Evolutionary conservation across 1,139 yeast genomes (phyloP), one percentile per base, ranked within the genome.

Genomic region (Candida tetrigidarum): DNA sequence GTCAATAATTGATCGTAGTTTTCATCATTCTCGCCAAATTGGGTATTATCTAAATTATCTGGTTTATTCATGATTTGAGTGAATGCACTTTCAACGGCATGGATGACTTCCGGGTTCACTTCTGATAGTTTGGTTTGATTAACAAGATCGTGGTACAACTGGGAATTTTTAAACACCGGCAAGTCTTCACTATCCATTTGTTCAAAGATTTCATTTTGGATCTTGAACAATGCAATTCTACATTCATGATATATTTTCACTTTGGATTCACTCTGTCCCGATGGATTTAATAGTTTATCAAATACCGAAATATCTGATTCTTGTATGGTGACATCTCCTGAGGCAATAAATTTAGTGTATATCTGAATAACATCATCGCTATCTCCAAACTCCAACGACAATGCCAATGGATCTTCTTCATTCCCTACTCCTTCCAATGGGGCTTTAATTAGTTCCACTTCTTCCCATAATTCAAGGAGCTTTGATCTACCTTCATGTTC

Each of bases 1-100:
- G 15, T 38, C 23, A 38, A 23, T 30, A 43, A 20, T 15, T 35
- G 29, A 16, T 43, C 42, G 14, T 16, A 20, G 25, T 35, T 32
- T 12, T 37, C 29, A 9, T 32, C 42, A 19, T 20, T 32, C 18
- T 27, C 38, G 8, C 26, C 35, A 35, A 42, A 23, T 23, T 48
- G 40, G 4, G 14, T 22, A 6, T 44, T 22, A 6, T 44, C 48
- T 16, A 45, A 38, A 27, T 47, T 50, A 18, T 43, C 43, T 19
- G 48, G 43, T 19, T 52, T 57, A 34, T 46, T 60, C 75, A 84
- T 81, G 41, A 86, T 84, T 51, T 83, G 81, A 18, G 78, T 78
- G 49, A 86, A 74, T 1, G 90, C 93, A 56, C 81, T 83, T 57
- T 86, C 91, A 14, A 86, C 86, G 0, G 90, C 92, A 44, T 69